phyloP scores from a whole-genome alignment of 257 asterid genomes.

The Penstemon eatonii region DNA sequence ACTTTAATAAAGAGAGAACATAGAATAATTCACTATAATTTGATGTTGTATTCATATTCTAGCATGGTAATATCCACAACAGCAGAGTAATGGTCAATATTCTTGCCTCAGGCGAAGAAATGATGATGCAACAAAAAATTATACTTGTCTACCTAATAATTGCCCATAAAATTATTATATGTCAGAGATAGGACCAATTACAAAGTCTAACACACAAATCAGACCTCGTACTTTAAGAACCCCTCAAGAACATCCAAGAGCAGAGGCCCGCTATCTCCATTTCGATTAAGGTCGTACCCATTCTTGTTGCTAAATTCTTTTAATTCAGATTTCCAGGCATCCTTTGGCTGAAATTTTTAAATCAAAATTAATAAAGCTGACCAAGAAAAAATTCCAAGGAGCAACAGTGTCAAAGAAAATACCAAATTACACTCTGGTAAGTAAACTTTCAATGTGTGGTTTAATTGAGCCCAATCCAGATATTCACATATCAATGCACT shows the following conservation, averaged over 20 bases:
- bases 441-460: slow-evolving; percentile 81
- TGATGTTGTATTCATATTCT: not conserved
- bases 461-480: slow-evolving; percentile 91
- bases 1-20: slow-evolving; percentile 12
- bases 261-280: slow-evolving; percentile 84
- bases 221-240: slow-evolving; percentile 91
- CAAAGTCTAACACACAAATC: slow-evolving; percentile 25
- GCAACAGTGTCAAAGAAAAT: slow-evolving; percentile 25
- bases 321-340: slow-evolving; percentile 71
- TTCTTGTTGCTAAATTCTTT: slow-evolving; percentile 84
- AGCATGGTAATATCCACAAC: not conserved
- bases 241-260: slow-evolving; percentile 98
- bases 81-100: not conserved
- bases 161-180: slow-evolving; percentile 33
- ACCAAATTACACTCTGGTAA: slow-evolving; percentile 90
- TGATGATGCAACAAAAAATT: slow-evolving; percentile 3
- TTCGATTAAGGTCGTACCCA: slow-evolving; percentile 85
- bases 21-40: not conserved
- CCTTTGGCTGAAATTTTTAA: slow-evolving; percentile 53
- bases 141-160: not conserved
- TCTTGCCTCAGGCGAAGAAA: not conserved
- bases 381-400: slow-evolving; percentile 11
- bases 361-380: slow-evolving; percentile 7
- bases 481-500: slow-evolving; percentile 85
- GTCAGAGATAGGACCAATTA: slow-evolving; percentile 42